phyloP scores from a whole-genome alignment of 2,329 filamentous ascomycete species.

The Colletotrichum tofieldiae region DNA sequence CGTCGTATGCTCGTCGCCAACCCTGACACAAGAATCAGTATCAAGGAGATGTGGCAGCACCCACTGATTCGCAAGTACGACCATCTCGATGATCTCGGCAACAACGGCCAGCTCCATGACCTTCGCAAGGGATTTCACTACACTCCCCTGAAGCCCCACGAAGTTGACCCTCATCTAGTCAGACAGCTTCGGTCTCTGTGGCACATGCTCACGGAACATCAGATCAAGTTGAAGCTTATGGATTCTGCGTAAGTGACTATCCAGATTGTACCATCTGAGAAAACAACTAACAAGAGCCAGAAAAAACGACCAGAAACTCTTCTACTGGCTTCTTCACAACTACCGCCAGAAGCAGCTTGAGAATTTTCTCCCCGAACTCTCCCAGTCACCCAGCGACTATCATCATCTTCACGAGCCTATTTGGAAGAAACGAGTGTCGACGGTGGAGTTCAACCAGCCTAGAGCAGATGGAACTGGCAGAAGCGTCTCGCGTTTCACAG shows the following conservation, averaged over 20 bases:
- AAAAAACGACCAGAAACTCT: conserved; percentile 91
- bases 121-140: conserved; percentile 75
- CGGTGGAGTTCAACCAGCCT: conserved; percentile 70
- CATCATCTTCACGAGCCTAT: conserved; percentile 79
- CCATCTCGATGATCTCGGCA: conserved; percentile 77
- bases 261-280: not conserved
- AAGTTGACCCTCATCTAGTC: conserved; percentile 86
- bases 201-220: conserved; percentile 86
- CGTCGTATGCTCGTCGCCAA: conserved; percentile 83
- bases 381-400: conserved; percentile 92
- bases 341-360: conserved; percentile 90
- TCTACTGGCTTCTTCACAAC: conserved; percentile 87
- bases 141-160: conserved; percentile 71
- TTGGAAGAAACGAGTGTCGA: conserved; percentile 74
- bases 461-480: conserved; percentile 64
- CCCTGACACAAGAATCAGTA: conserved; percentile 83
- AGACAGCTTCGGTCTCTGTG: conserved; percentile 91
- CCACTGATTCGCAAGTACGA: conserved; percentile 90
- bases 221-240: conserved; percentile 78
- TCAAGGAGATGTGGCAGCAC: conserved; percentile 88
- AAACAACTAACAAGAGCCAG: conserved; percentile 60
- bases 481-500: conserved; percentile 74
- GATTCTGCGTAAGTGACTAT: conserved; percentile 38
- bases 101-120: conserved; percentile 68
- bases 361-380: conserved; percentile 85